phyloP scores from a whole-genome alignment of 2,329 filamentous ascomycete genomes.

The Gaeumannomyces tritici region DNA sequence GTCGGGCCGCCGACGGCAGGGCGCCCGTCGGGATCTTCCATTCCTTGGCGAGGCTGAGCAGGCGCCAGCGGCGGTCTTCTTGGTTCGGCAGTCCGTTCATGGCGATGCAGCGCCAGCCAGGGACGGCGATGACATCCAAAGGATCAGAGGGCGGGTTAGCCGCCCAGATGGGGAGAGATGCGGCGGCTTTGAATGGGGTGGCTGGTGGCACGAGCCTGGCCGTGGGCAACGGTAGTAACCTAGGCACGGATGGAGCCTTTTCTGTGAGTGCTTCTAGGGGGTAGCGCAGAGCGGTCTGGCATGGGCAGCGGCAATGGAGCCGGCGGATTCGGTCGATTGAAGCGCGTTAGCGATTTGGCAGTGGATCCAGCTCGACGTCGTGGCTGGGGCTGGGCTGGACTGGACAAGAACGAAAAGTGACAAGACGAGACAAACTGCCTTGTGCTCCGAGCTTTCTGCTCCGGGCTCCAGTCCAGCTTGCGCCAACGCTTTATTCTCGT shows the following conservation, averaged over 20 bases:
- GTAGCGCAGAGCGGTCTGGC: too few relatives aligned
- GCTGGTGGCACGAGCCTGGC: neutral
- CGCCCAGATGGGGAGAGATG: neutral
- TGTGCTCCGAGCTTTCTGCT: too few relatives aligned
- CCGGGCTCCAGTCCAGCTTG: too few relatives aligned
- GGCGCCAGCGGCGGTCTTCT: conserved; percentile 34
- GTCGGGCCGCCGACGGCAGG: conserved; percentile 29
- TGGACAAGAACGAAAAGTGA: too few relatives aligned
- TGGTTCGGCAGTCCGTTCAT: conserved; percentile 8
- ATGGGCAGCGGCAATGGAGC: neutral
- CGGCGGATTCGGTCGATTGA: neutral
- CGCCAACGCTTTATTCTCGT: neutral
- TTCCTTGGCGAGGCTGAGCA: conserved; percentile 39
- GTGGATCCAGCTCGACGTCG: neutral
- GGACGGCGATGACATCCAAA: neutral
- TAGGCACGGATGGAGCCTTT: neutral
- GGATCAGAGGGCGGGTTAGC: neutral
- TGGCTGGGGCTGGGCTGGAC: neutral
- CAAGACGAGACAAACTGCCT: too few relatives aligned
- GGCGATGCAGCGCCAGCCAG: neutral
- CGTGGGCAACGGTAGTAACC: neutral
- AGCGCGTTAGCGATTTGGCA: too few relatives aligned
- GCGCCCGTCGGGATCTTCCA: conserved; percentile 28
- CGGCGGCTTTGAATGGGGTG: neutral
- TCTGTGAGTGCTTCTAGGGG: neutral